Evolutionary conservation across 2,329 filamentous ascomycete species (phyloP), one percentile per base, ranked within the genome.

Genomic region (Penicillium sp.): DNA sequence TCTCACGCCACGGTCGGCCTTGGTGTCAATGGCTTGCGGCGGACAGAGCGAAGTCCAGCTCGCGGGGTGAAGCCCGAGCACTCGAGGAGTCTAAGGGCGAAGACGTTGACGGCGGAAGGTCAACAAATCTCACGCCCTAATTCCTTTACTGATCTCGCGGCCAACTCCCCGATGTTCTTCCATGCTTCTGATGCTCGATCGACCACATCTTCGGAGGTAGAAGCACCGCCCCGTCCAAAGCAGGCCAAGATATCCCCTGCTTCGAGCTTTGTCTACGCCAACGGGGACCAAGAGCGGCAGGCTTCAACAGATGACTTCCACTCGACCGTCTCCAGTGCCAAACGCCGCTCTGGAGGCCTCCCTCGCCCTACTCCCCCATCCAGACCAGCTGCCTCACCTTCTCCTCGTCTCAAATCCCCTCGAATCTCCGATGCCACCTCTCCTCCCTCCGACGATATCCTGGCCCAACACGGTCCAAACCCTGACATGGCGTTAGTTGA

Each of bases 101-200:
- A 76, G 65, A 78, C 77, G 38, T 66, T 77, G 38, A 72, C 73
- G 17, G 73, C 76, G 28, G 78, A 80, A 9, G 76, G 63, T 56
- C 76, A 70, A 47, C 68, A 68, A 60, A 62, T 59, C 53, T 74
- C 75, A 60, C 76, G 69, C 37, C 75, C 70, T 22, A 74, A 66
- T 57, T 78, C 74, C 4, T 77, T 72, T 56, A 76, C 68, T 59
- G 79, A 75, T 53, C 71, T 73, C 45, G 64, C 75, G 6, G 66
- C 75, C 17, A 74, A 71, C 4, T 71, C 76, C 22, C 79, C 89
- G 57, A 94, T 92, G 80, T 98, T 98, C 84, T 97, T 99, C 76
- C 93, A 96, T 75, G 95, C 93, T 30, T 92, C 89, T 75, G 92
- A 97, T 69, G 90, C 85, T 42, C 89, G 86, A 69, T 78, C 81